These are phyloP conservation scores for Eucalyptus coolabah DNA, from an alignment of 345 rosid genomes.

Conservation along the genomic window DNA sequence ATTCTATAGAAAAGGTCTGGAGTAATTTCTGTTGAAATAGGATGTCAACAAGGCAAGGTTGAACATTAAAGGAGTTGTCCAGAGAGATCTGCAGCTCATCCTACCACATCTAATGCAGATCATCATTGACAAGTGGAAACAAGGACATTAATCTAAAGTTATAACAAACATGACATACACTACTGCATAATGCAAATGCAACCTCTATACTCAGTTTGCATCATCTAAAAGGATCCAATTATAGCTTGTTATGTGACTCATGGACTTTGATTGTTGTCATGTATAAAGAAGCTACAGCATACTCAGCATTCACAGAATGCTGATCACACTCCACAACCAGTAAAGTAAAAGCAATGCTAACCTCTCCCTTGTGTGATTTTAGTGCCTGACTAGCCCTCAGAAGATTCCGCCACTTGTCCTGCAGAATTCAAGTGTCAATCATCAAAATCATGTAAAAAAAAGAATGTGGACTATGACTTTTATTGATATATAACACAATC, in stretches of 20 bases:
- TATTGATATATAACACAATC: background rate
- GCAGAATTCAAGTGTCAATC: conserved; percentile 1
- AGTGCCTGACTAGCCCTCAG: conserved; percentile 42
- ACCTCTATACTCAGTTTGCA: background rate
- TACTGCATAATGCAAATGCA: background rate
- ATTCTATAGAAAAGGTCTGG: background rate
- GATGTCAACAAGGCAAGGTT: background rate
- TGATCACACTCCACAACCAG: background rate
- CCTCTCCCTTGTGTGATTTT: conserved; percentile 35
- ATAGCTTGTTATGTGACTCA: background rate
- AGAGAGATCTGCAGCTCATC: background rate
- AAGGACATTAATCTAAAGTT: background rate
- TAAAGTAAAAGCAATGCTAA: conserved; percentile 1
- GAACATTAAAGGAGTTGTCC: background rate
- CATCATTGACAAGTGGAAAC: background rate
- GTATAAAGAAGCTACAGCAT: background rate
- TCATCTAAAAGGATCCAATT: background rate
- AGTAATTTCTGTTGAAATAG: background rate
- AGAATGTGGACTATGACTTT: background rate
- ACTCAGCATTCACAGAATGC: background rate
- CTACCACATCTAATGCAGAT: background rate
- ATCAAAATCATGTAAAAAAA: background rate
- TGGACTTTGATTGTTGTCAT: background rate
- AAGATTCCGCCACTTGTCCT: conserved; percentile 99
- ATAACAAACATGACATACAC: background rate